These are phyloP conservation scores for Alternaria metachromatica DNA, from an alignment of 2,329 filamentous ascomycete species.

Conservation along the genomic window DNA sequence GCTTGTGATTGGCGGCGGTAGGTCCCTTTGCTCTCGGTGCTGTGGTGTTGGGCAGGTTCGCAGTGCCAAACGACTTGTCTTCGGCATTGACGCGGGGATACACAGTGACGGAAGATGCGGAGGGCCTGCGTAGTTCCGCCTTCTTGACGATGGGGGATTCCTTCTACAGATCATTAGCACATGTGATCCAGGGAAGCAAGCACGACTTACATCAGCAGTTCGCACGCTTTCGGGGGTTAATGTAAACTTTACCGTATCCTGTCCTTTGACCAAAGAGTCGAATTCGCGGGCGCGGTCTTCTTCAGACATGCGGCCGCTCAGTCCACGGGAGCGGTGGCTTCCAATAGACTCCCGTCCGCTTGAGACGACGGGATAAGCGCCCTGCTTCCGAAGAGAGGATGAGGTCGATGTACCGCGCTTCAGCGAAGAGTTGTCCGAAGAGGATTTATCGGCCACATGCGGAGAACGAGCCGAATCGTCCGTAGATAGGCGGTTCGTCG, in stretches of 20 bases:
- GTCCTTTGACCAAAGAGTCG: constrained; percentile 55
- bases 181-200: neutral
- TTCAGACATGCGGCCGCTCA: constrained; percentile 46
- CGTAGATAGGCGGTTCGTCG: constrained; percentile 27
- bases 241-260: constrained; percentile 59
- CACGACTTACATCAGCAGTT: constrained; percentile 51
- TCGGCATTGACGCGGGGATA: constrained; percentile 42
- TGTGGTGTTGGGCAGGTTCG: constrained; percentile 31
- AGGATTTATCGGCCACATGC: constrained; percentile 22
- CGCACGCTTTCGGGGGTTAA: constrained; percentile 57
- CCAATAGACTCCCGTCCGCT: constrained; percentile 42
- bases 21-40: constrained; percentile 31
- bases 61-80: constrained; percentile 38
- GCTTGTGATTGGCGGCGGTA: constrained; percentile 22
- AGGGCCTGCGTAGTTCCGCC: constrained; percentile 23
- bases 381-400: constrained; percentile 39
- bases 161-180: constrained; percentile 30
- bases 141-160: constrained; percentile 29
- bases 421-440: constrained; percentile 38
- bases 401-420: constrained; percentile 43
- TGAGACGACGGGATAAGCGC: constrained; percentile 41
- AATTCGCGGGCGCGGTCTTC: constrained; percentile 54
- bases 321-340: constrained; percentile 37
- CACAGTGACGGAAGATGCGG: constrained; percentile 36
- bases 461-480: constrained; percentile 33